Percentiles rank a stretch among this genome's conserved stretches.
phyloP scores from a whole-genome alignment of 805 yeast species.

The Candida endomychidarum region DNA sequence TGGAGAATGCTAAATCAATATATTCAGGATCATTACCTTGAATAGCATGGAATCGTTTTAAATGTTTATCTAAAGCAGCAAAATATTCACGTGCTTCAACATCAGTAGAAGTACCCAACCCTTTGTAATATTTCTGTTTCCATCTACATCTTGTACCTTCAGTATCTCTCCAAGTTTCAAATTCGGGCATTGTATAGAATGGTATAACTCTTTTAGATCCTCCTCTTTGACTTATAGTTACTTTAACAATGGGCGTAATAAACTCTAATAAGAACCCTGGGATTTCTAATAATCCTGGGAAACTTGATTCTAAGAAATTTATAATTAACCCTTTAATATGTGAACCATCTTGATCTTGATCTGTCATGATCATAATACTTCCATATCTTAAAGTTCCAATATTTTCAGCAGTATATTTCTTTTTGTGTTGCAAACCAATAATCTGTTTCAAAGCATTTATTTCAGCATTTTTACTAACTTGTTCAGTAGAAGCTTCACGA shows the following conservation, averaged over 20 bases:
- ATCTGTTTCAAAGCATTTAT: conserved; percentile 94
- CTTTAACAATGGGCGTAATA: conserved; percentile 95
- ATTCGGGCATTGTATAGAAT: conserved; percentile 94
- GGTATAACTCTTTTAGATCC: conserved; percentile 57
- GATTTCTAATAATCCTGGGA: conserved; percentile 86
- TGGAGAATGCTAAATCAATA: conserved; percentile 91
- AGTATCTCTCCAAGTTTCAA: conserved; percentile 86
- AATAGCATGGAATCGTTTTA: conserved; percentile 80
- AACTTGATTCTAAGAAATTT: conserved; percentile 88
- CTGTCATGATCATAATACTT: conserved; percentile 98
- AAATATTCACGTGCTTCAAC: conserved; percentile 88
- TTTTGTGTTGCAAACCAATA: conserved; percentile 92
- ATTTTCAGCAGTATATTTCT: conserved; percentile 61
- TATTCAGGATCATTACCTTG: conserved; percentile 72
- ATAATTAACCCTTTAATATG: conserved; percentile 95
- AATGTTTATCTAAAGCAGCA: conserved; percentile 77
- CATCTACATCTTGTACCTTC: conserved; percentile 76
- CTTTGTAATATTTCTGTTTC: conserved; percentile 95
- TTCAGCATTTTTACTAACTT: conserved; percentile 87
- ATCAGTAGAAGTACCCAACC: conserved; percentile 92
- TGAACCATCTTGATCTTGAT: conserved; percentile 99
- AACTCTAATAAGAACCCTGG: conserved; percentile 94
- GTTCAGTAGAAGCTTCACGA: conserved; percentile 96
- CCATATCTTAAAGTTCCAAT: conserved; percentile 84
- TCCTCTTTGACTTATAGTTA: conserved; percentile 65